These are phyloP conservation scores for Hypomontagnella submonticulosa DNA, from an alignment of 495 filamentous ascomycete genomes.

Conservation along the genomic window DNA sequence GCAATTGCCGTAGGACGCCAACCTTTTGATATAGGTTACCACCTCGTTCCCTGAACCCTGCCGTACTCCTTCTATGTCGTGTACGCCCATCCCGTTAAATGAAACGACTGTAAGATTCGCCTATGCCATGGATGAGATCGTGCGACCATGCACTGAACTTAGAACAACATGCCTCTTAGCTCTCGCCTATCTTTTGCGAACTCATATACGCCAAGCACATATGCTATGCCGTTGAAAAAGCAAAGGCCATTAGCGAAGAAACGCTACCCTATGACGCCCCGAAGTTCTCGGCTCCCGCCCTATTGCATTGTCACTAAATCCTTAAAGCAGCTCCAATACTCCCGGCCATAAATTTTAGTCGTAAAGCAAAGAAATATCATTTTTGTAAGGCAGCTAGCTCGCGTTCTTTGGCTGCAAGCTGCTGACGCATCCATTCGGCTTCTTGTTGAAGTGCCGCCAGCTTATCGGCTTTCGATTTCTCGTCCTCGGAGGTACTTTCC, in stretches of 20 bases:
- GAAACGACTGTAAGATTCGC: constrained; percentile 10
- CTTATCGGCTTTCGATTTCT: constrained; percentile 68
- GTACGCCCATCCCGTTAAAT: background rate
- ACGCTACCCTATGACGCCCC: constrained; percentile 22
- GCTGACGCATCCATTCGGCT: constrained; percentile 78
- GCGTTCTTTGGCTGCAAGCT: constrained; percentile 78
- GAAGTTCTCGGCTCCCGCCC: constrained; percentile 7
- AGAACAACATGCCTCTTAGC: constrained; percentile 21
- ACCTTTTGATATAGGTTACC: constrained; percentile 2
- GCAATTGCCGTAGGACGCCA: background rate
- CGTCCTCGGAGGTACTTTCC: constrained; percentile 60
- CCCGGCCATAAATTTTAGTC: constrained; percentile 31
- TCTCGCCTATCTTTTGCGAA: constrained; percentile 15
- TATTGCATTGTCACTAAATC: constrained; percentile 20
- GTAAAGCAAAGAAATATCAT: constrained; percentile 26
- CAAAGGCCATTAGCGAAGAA: constrained; percentile 17
- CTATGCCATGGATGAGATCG: background rate
- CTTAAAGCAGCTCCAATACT: constrained; percentile 17
- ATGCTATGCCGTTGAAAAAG: constrained; percentile 37
- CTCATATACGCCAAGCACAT: constrained; percentile 35
- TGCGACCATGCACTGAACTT: constrained; percentile 17
- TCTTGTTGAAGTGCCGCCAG: constrained; percentile 76
- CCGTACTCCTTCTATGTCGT: constrained; percentile 6
- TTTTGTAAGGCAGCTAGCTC: constrained; percentile 75
- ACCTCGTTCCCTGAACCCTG: background rate